Evolutionary conservation across 192 early-diverging fungal species (phyloP), one percentile per base, ranked within the genome.

Genomic region (Ambispora gerdemannii): DNA sequence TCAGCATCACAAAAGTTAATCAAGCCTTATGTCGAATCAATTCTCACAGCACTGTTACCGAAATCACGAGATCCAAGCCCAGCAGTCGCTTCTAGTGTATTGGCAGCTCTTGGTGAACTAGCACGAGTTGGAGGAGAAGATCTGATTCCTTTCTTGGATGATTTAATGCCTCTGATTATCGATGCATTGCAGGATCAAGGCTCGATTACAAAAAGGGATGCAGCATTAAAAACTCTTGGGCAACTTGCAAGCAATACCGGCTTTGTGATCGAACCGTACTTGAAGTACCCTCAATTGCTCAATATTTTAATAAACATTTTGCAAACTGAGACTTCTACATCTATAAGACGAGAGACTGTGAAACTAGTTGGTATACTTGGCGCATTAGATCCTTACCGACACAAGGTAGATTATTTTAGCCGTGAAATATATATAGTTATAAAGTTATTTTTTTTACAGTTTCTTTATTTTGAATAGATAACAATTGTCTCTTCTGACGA

Each of bases 341-440:
- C 65, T n/a, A 90, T 97, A 36, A 84, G 94, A 33, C 75, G 84
- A 22, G 93, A 96, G 75, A 91, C 90, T 2, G 87, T 96, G 31
- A 94, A 95, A 59, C 81, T 94, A 17, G 87, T 98, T 63, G 96
- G 96, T 61, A 94, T 94, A 24, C 82, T 98, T 2, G 96, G 96
- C 27, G 96, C 96, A 17, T 78, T 98, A 13, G 96, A 98, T 84
- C 95, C 96, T 22, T 94, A 95, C 78, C 82, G 81, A 0, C 83
- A 86, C 60, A 86, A 84, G 76, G 81, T 83, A 83, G 27, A 17
- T 19, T 1, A 22, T 58, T 58, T n/a, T n/a, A n/a, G n/a, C n/a
- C n/a, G n/a, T n/a, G n/a, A 4, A 31, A 71, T 30, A 50, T n/a
- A 15, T 24, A 10, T 15, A 59, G 10, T 64, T 32, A 32, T 27